Evolutionary conservation across 768 basidiomycete genomes (phyloP).

Genomic region (Lactarius akahatsu): DNA sequence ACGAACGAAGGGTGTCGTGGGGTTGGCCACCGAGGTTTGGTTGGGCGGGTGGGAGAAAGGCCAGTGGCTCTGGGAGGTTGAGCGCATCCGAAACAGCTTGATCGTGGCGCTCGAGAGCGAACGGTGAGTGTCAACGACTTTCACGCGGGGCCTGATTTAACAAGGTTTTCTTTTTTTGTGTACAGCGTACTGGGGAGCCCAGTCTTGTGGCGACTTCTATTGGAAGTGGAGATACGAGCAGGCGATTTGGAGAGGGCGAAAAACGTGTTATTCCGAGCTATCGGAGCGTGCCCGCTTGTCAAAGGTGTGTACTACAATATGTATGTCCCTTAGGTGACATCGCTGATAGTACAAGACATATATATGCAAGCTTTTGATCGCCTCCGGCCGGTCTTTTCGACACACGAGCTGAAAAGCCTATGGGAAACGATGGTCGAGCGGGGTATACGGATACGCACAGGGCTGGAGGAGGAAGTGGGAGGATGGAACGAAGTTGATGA

Average conservation of each 20-base stretch:
- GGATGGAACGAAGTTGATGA: slow-evolving; percentile 42
- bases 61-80: slow-evolving; percentile 66
- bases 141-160: slow-evolving; percentile 6
- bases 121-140: slow-evolving; percentile 46
- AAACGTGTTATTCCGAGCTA: slow-evolving; percentile 68
- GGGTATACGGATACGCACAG: slow-evolving; percentile 60
- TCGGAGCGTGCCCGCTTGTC: slow-evolving; percentile 68
- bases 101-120: slow-evolving; percentile 61
- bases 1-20: slow-evolving; percentile 53
- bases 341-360: slow-evolving; percentile 43
- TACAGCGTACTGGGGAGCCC: slow-evolving; percentile 64
- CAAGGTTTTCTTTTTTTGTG: not conserved
- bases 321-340: not conserved
- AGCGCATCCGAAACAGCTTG: slow-evolving; percentile 66
- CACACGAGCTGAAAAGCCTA: slow-evolving; percentile 56
- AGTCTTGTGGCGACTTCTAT: slow-evolving; percentile 67
- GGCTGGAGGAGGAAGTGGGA: slow-evolving; percentile 57
- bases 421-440: slow-evolving; percentile 78
- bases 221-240: slow-evolving; percentile 73
- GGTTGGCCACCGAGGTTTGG: slow-evolving; percentile 72
- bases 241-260: slow-evolving; percentile 63
- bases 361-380: slow-evolving; percentile 78
- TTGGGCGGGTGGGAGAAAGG: slow-evolving; percentile 75
- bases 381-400: slow-evolving; percentile 60
- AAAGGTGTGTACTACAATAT: slow-evolving; percentile 53